Evolutionary conservation across 1,139 yeast genomes (phyloP).

Genomic region (Diutina scorzettiae): DNA sequence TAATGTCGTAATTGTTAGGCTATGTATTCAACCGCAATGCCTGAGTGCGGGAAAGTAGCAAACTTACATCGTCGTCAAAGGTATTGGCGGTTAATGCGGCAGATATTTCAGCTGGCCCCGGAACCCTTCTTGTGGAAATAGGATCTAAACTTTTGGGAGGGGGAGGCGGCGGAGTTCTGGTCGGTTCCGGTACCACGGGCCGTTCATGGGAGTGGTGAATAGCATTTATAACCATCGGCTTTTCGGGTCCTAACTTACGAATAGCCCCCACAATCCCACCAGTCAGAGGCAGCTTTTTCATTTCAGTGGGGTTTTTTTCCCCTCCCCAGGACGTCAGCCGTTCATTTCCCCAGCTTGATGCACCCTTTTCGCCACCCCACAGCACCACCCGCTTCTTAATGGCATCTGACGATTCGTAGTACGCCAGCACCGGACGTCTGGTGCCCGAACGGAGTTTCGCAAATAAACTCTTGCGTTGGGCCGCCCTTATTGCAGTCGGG

Average conservation of each 20-base stretch:
- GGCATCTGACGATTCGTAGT: background rate
- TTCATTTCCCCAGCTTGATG: background rate
- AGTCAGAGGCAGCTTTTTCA: background rate
- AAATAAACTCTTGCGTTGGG: background rate
- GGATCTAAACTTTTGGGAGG: constrained; percentile 3
- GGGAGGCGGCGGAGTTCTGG: background rate
- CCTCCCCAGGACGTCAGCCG: background rate
- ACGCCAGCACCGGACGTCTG: background rate
- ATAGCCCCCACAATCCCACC: background rate
- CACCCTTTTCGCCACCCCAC: background rate
- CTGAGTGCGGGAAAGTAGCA: constrained; percentile 1
- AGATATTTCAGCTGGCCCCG: background rate
- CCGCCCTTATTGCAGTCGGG: too few species aligned
- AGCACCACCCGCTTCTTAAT: background rate
- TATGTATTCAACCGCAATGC: constrained; percentile 1
- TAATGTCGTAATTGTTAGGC: background rate
- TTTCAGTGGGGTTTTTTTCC: background rate
- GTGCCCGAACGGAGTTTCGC: background rate
- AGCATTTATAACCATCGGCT: background rate
- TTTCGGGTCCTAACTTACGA: background rate
- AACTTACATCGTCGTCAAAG: background rate
- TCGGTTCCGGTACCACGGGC: background rate
- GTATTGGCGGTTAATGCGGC: too few species aligned
- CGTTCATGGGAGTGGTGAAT: background rate
- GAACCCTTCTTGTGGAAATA: background rate